Evolutionary conservation across 257 asterid species (phyloP).

Genomic region (Avicennia marina): DNA sequence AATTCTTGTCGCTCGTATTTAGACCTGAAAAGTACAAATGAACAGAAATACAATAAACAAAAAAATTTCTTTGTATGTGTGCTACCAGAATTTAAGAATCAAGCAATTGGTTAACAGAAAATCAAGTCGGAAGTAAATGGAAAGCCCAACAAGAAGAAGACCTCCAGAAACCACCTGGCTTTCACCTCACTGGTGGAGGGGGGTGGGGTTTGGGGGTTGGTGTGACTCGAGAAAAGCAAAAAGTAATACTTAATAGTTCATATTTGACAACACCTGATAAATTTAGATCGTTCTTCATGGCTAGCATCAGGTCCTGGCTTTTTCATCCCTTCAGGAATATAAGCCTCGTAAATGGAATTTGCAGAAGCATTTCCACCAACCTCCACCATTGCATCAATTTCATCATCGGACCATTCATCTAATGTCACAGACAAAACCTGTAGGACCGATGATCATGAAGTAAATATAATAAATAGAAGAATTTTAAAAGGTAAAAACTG

Average conservation of each 20-base stretch:
- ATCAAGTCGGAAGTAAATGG: not conserved
- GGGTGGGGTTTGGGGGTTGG: too few species aligned
- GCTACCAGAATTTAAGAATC: not conserved
- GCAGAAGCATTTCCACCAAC: constrained; percentile 97
- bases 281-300: constrained; percentile 75
- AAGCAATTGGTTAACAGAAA: not conserved
- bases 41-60: constrained; percentile 13
- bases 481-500: not conserved
- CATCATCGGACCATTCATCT: constrained; percentile 97
- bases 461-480: not conserved
- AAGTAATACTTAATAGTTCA: too few species aligned
- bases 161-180: too few species aligned
- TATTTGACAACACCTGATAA: constrained; percentile 47
- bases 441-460: constrained; percentile 8
- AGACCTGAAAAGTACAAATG: constrained; percentile 41
- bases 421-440: constrained; percentile 95
- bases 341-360: constrained; percentile 95
- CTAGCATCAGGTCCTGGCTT: constrained; percentile 81
- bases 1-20: constrained; percentile 90
- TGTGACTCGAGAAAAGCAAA: too few species aligned
- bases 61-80: too few species aligned
- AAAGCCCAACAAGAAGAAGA: not conserved
- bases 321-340: constrained; percentile 76
- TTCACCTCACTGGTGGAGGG: not conserved
- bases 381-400: constrained; percentile 85